These are phyloP conservation scores for Blastobotrys robertii DNA, from an alignment of 805 yeast species.

Conservation along the genomic window DNA sequence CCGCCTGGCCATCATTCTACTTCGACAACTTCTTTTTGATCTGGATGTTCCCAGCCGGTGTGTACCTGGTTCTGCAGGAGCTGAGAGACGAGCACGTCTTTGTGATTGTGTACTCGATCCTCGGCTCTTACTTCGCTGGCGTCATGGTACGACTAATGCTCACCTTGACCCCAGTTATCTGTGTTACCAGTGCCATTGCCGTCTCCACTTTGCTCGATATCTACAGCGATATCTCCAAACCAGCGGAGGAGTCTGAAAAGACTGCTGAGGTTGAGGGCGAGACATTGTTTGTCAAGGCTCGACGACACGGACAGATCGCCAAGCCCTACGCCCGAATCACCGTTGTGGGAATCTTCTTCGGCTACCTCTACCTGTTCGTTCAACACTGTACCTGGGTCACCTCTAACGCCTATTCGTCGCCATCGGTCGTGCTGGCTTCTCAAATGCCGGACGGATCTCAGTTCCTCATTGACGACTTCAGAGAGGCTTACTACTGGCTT, in stretches of 20 bases:
- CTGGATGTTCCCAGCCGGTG: slow-evolving; percentile 98
- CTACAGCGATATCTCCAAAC: slow-evolving; percentile 48
- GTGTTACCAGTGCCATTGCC: slow-evolving; percentile 88
- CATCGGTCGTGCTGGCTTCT: slow-evolving; percentile 90
- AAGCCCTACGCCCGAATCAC: slow-evolving; percentile 43
- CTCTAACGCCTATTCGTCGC: slow-evolving; percentile 89
- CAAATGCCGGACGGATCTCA: slow-evolving; percentile 76
- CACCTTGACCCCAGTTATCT: slow-evolving; percentile 91
- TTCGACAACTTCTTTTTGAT: slow-evolving; percentile 86
- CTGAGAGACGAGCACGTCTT: slow-evolving; percentile 87
- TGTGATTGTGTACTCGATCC: slow-evolving; percentile 81
- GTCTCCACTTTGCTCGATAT: slow-evolving; percentile 75
- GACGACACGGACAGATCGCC: slow-evolving; percentile 8
- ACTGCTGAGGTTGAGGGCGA: slow-evolving; percentile 2
- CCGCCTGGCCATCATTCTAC: slow-evolving; percentile 99
- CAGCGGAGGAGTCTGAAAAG: slow-evolving; percentile 8
- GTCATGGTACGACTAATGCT: slow-evolving; percentile 98
- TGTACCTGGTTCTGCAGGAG: slow-evolving; percentile 82
- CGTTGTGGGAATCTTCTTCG: slow-evolving; percentile 58
- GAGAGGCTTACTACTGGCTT: slow-evolving; percentile 98
- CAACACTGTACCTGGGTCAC: slow-evolving; percentile 97
- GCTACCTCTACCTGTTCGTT: slow-evolving; percentile 73
- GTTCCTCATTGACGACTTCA: slow-evolving; percentile 83
- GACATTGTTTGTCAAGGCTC: slow-evolving; percentile 16
- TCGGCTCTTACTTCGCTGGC: slow-evolving; percentile 96